These are phyloP conservation scores for Xylaria grammica DNA, from an alignment of 495 filamentous ascomycete species.

Conservation along the genomic window DNA sequence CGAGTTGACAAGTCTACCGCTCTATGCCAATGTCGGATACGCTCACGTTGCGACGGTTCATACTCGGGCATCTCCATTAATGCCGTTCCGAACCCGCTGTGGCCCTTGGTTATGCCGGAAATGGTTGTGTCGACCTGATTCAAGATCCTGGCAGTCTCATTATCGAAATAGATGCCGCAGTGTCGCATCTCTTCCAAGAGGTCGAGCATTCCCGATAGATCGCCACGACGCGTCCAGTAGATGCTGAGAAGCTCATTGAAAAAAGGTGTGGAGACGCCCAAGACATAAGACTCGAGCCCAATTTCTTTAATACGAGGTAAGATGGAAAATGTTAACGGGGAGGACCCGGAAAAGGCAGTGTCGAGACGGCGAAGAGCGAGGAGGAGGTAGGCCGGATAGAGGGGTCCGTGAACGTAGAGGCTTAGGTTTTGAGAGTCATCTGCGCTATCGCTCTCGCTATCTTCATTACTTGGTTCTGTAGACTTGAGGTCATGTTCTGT, in stretches of 20 bases:
- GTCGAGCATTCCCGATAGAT: conserved; percentile 64
- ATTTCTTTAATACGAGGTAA: conserved; percentile 73
- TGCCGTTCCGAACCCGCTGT: conserved; percentile 40
- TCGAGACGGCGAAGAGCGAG: conserved; percentile 68
- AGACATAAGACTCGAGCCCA: conserved; percentile 70
- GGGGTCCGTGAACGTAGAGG: conserved; percentile 63
- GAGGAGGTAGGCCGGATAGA: conserved; percentile 71
- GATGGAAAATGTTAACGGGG: conserved; percentile 64
- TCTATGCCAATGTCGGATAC: conserved; percentile 30
- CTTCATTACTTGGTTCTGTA: neutral
- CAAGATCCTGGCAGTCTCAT: conserved; percentile 60
- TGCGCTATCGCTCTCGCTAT: conserved; percentile 2
- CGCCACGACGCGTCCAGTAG: conserved; percentile 65
- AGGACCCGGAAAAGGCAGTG: conserved; percentile 60
- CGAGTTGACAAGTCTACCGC: conserved; percentile 25
- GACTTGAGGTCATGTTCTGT: neutral
- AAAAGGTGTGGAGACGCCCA: conserved; percentile 73
- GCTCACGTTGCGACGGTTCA: conserved; percentile 28
- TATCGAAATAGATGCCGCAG: conserved; percentile 67
- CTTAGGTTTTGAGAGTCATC: conserved; percentile 37
- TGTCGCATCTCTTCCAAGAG: conserved; percentile 79
- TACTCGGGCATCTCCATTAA: conserved; percentile 48
- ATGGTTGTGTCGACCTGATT: conserved; percentile 31
- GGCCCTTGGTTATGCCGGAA: neutral
- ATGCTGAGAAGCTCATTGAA: conserved; percentile 75